A percentile compares a stretch with the other conserved stretches of the same genome.
Evolutionary conservation across 495 filamentous ascomycete genomes (phyloP).

Genomic region (Massariosphaeria phaeospora): DNA sequence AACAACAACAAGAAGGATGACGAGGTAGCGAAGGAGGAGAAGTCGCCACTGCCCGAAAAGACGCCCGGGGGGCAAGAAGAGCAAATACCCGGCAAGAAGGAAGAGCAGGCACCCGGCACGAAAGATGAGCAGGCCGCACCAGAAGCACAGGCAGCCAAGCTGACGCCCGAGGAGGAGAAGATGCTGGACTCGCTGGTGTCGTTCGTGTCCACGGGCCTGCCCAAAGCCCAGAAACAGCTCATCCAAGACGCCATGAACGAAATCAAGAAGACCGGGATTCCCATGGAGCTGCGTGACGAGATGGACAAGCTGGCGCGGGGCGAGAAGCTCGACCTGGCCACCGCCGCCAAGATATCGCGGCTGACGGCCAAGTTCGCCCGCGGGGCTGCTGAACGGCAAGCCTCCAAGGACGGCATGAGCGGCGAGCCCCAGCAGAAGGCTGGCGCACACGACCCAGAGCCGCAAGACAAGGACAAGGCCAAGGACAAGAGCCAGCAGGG

Average conservation of each 20-base stretch:
- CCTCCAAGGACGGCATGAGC: slow-evolving; percentile 9
- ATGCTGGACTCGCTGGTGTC: slow-evolving; percentile 43
- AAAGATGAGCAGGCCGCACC: slow-evolving; percentile 2
- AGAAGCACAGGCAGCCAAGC: slow-evolving; percentile 24
- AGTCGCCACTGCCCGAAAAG: slow-evolving; percentile 8
- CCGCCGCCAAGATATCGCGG: slow-evolving; percentile 48
- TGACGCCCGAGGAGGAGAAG: slow-evolving; percentile 42
- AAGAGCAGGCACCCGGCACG: background rate
- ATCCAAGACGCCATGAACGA: slow-evolving; percentile 43
- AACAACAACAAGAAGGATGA: slow-evolving; percentile 27
- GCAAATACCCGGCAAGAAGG: background rate
- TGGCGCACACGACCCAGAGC: slow-evolving; percentile 38
- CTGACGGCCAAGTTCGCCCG: slow-evolving; percentile 45
- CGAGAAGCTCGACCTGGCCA: slow-evolving; percentile 45
- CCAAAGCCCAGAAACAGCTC: slow-evolving; percentile 41
- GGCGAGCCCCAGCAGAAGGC: slow-evolving; percentile 40
- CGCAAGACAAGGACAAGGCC: slow-evolving; percentile 35
- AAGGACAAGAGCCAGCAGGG: slow-evolving; percentile 40
- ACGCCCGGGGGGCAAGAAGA: background rate
- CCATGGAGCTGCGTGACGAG: slow-evolving; percentile 47
- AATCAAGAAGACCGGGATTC: slow-evolving; percentile 52
- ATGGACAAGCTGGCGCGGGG: slow-evolving; percentile 43
- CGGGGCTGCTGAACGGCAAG: slow-evolving; percentile 35
- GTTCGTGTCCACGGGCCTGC: slow-evolving; percentile 48
- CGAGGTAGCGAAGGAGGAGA: slow-evolving; percentile 20